A percentile compares a stretch with the other conserved stretches of the same genome.
Evolutionary conservation across 306 rosid genomes (phyloP).

Genomic region (Delonix regia): DNA sequence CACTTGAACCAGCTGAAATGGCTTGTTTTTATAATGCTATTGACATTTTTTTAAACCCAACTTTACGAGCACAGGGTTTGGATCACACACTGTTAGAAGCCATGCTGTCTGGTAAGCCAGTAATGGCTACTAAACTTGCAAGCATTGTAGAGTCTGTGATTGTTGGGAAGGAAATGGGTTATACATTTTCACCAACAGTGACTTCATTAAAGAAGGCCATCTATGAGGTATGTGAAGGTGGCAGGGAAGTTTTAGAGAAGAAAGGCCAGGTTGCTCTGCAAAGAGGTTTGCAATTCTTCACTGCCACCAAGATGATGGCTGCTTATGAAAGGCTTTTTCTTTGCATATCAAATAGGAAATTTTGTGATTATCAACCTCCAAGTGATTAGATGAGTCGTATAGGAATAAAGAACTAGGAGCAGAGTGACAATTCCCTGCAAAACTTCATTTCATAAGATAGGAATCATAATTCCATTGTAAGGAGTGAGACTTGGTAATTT

Average conservation of each 20-base stretch:
- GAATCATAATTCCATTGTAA: background rate
- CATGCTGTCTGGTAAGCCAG: slow-evolving; percentile 63
- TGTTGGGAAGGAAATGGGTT: slow-evolving; percentile 60
- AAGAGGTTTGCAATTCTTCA: slow-evolving; percentile 72
- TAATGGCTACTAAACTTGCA: slow-evolving; percentile 70
- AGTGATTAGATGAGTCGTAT: slow-evolving; percentile 17
- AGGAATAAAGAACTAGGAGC: background rate
- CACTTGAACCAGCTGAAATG: slow-evolving; percentile 62
- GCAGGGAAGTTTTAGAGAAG: slow-evolving; percentile 48
- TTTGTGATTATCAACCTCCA: slow-evolving; percentile 47
- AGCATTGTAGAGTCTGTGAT: slow-evolving; percentile 74
- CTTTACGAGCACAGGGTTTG: slow-evolving; percentile 62
- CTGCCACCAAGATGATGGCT: slow-evolving; percentile 70
- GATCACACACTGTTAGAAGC: slow-evolving; percentile 69
- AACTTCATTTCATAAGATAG: background rate
- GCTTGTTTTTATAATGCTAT: slow-evolving; percentile 65
- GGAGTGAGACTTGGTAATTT: background rate
- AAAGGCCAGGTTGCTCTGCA: slow-evolving; percentile 61
- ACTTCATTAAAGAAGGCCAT: slow-evolving; percentile 53
- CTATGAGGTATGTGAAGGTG: slow-evolving; percentile 44
- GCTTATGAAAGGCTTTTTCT: slow-evolving; percentile 81
- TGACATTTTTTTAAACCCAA: slow-evolving; percentile 60
- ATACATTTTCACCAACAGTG: slow-evolving; percentile 72
- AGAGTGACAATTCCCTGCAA: background rate
- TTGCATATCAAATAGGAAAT: slow-evolving; percentile 55